Evolutionary conservation across 192 early-diverging fungal genomes (phyloP), one percentile per base, ranked within the genome.

Genomic region (Podila minutissima): DNA sequence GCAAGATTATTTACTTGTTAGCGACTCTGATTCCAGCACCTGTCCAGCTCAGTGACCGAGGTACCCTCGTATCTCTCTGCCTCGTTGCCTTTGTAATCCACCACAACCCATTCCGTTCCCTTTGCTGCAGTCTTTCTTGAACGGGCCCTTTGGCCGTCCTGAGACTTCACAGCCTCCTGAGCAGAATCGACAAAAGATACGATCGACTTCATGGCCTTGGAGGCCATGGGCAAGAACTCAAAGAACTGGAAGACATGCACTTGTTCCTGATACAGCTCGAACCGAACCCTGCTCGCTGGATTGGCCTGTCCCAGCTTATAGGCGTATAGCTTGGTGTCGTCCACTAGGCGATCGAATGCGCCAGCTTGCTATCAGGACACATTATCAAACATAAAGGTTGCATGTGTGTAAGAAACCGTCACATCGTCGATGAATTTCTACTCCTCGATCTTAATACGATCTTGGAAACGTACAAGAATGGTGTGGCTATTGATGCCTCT

Each of bases 171-270:
- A 17, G 7, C 5, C 17, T 50, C 29, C 28, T 51, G 70, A 13
- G 62, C 33, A 35, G 59, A 26, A 4, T 69, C 46, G 4, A 69
- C 67, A 59, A 81, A 81, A 2, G 26, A 31, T 13, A 65, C 67
- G 10, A 81, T 69, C 2, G 71, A 61, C 11, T 26, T n/a, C 13
- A 73, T 22, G 0, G 77, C 77, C 28, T 69, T 22, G 13, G 50
- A 57, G 0, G 77, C 71, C 62, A 65, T 69, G 22, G 71, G 71
- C 32, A 81, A 41, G 59, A 81, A 81, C 62, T 73, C 77, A 55
- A 81, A 73, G 28, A 64, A 73, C 28, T 72, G 77, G 38, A 72
- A 71, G 15, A 81, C 77, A 28, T 81, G 77, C 13, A 81, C 77
- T 71, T 69, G 67, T 26, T 81, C 77, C 12, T 48, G 66, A 31